These are phyloP conservation scores for Betula pendula DNA, from an alignment of 306 rosid genomes.

Conservation along the genomic window DNA sequence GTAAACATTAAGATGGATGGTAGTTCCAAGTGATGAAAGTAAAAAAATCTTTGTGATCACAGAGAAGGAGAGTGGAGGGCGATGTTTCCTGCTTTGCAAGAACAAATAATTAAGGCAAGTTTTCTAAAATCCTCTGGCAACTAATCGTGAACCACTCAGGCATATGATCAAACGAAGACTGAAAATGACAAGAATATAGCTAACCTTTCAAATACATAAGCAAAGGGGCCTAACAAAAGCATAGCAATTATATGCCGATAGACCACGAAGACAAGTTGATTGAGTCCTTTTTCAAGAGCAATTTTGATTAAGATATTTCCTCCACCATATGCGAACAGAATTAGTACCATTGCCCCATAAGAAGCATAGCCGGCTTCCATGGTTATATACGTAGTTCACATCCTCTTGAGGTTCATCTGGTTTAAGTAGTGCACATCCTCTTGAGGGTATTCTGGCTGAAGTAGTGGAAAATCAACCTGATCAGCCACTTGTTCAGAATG, in stretches of 20 bases:
- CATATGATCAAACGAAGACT: neutral
- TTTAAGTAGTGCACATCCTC: neutral
- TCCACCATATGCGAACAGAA: constrained; percentile 26
- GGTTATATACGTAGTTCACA: neutral
- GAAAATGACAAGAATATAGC: neutral
- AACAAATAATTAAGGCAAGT: too few species aligned
- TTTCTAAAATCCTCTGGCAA: neutral
- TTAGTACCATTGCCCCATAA: constrained; percentile 25
- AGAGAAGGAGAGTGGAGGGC: constrained; percentile 27
- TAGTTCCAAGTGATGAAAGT: constrained; percentile 37
- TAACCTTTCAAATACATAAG: constrained; percentile 33
- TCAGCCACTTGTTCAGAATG: neutral
- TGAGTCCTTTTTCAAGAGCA: constrained; percentile 31
- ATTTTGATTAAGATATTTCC: constrained; percentile 26
- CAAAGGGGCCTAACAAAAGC: constrained; percentile 32
- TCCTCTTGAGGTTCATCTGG: neutral
- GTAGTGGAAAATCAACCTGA: neutral
- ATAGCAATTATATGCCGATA: constrained; percentile 35
- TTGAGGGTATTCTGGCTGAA: neutral
- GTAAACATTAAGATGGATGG: constrained; percentile 36
- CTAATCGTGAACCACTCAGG: neutral
- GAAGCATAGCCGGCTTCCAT: constrained; percentile 20
- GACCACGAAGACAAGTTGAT: constrained; percentile 36
- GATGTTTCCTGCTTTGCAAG: constrained; percentile 32
- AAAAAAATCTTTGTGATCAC: constrained; percentile 28